Percentiles rank a stretch among this genome's conserved stretches.
phyloP scores from a whole-genome alignment of 1,284 basidiomycete species.

The Papiliotrema terrestris region DNA sequence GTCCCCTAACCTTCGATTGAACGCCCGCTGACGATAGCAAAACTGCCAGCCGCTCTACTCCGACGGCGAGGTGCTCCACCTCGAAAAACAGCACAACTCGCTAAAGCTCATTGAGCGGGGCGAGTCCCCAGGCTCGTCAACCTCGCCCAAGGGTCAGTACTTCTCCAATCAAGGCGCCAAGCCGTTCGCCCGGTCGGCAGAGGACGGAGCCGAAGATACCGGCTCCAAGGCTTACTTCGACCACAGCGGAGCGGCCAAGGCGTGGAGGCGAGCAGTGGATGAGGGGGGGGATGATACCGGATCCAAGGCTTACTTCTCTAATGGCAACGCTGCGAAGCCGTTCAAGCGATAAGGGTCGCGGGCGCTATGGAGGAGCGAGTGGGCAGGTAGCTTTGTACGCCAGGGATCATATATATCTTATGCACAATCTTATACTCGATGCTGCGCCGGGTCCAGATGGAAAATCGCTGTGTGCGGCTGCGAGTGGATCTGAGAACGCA shows the following conservation, averaged over 20 bases:
- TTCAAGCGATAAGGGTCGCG: too few relatives aligned
- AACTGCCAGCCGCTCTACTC: background rate
- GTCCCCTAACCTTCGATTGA: background rate
- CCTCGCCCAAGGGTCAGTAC: too few relatives aligned
- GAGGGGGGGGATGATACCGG: constrained; percentile 1
- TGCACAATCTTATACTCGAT: too few relatives aligned
- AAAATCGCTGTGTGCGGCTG: too few relatives aligned
- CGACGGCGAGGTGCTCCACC: background rate
- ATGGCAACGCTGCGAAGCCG: background rate
- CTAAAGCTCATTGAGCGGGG: background rate
- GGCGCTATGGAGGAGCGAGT: too few relatives aligned
- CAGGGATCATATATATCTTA: too few relatives aligned
- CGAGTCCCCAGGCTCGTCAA: too few relatives aligned
- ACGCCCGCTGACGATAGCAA: background rate
- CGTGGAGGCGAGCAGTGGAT: background rate
- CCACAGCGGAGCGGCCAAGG: background rate
- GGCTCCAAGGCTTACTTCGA: background rate
- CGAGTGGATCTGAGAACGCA: too few relatives aligned
- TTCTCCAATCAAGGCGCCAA: too few relatives aligned
- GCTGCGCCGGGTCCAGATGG: too few relatives aligned
- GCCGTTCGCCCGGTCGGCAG: background rate
- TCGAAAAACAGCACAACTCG: background rate
- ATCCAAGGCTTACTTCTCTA: background rate
- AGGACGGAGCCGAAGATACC: background rate
- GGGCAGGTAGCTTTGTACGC: too few relatives aligned